Base-by-base conservation (phyloP, 352 stramenopile genomes). In the Phytophthora pseudosyringae region DNA sequence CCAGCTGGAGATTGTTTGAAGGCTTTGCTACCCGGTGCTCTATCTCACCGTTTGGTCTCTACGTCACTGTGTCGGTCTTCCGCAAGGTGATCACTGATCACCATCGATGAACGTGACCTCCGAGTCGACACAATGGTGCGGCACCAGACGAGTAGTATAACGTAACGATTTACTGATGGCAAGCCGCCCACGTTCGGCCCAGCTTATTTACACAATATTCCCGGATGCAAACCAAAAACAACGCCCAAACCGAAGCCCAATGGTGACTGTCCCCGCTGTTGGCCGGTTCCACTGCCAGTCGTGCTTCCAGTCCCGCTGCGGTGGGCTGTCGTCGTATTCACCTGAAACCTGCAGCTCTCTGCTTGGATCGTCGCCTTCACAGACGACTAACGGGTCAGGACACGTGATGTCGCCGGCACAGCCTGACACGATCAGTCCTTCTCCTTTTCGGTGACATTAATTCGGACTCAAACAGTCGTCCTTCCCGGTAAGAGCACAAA, bases 401-500 rank as follows among this genome's bases (percentile, higher is more conserved):
- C 86, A 93, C 10, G 80, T 83, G 35, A 94, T 57, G 5, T 41
- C 59, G 4, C 86, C 83, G 0, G 60, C 59, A 49, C 90, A 92
- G 1, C 81, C 78, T 5, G 47, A 13, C 9, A 94, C 68, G 0
- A 53, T 59, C 2, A 88, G 31, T 25, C 67, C 35, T 13, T 80
- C 44, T 9, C 80, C 44, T 81, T 83, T 4, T 43, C 26, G 86
- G 76, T 2, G 80, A 78, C 84, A 94, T 93, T 58, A 85, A 86
- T 62, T 91, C 81, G 7, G 82, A 64, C 29, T 92, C 81, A 46
- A 93, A 93, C 21, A 93, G 67, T 3, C 86, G 75, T 60, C 91
- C 82, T 60, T 94, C 86, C 82, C 81, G 92, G 47, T 94, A 84
- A 4, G 80, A 92, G 1, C 86, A 83, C n/a, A 90, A 39, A 54